A percentile compares a stretch with the other conserved stretches of the same genome.
phyloP scores from a whole-genome alignment of 805 yeast species.

The Candida silvatica region DNA sequence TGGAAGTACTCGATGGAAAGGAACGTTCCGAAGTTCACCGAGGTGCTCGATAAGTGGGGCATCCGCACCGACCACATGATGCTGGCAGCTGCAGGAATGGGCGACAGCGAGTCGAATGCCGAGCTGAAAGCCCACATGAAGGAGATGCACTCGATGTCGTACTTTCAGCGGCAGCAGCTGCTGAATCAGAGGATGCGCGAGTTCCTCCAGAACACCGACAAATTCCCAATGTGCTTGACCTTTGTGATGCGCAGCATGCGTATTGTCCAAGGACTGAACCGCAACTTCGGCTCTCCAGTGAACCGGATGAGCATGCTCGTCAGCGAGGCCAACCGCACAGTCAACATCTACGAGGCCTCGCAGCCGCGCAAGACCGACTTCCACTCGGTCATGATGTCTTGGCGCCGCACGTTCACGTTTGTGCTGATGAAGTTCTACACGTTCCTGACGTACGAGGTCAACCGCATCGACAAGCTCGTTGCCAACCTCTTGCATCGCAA shows the following conservation, averaged over 20 bases:
- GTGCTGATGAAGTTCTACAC: slow-evolving; percentile 15
- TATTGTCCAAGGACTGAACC: slow-evolving; percentile 64
- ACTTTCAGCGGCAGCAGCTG: slow-evolving; percentile 33
- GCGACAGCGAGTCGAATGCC: slow-evolving; percentile 8
- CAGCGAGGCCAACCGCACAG: slow-evolving; percentile 35
- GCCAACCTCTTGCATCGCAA: slow-evolving; percentile 5
- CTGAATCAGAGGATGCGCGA: slow-evolving; percentile 40
- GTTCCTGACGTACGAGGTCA: slow-evolving; percentile 15
- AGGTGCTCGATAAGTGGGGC: slow-evolving; percentile 58
- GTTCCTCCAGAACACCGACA: slow-evolving; percentile 52
- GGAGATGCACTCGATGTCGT: slow-evolving; percentile 18
- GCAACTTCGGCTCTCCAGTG: slow-evolving; percentile 61
- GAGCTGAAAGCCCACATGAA: slow-evolving; percentile 25
- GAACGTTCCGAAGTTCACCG: slow-evolving; percentile 36
- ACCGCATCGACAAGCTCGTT: slow-evolving; percentile 8
- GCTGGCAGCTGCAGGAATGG: slow-evolving; percentile 27
- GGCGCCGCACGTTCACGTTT: slow-evolving; percentile 15
- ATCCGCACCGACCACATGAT: slow-evolving; percentile 56
- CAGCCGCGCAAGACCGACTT: neutral
- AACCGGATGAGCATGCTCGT: slow-evolving; percentile 61
- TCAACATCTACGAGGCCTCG: slow-evolving; percentile 8
- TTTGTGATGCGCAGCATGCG: slow-evolving; percentile 67
- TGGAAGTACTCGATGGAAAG: slow-evolving; percentile 57
- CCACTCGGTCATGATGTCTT: neutral
- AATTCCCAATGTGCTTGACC: slow-evolving; percentile 58